A percentile compares a stretch with the other conserved stretches of the same genome.
Evolutionary conservation across 2,329 filamentous ascomycete genomes (phyloP).

Genomic region (Trichoderma guizhouense): DNA sequence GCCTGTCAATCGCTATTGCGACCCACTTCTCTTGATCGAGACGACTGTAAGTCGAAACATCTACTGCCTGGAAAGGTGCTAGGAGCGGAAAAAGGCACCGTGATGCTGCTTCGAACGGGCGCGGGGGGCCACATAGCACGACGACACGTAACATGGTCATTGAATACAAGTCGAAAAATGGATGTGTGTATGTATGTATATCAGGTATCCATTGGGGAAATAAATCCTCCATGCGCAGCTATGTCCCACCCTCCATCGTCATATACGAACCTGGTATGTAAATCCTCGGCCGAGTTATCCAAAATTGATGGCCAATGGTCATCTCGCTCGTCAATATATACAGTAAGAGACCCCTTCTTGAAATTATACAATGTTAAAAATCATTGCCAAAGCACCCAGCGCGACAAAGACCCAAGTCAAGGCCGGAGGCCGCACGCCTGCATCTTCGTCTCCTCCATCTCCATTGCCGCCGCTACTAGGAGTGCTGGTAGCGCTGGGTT

Average conservation of each 20-base stretch:
- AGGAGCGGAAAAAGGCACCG: neutral
- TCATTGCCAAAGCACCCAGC: slow-evolving; percentile 1
- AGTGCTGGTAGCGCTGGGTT: neutral
- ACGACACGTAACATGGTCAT: neutral
- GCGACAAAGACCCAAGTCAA: slow-evolving; percentile 4
- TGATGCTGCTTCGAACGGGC: neutral
- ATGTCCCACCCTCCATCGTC: neutral
- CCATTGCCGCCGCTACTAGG: neutral
- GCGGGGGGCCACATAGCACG: neutral
- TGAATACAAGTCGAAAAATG: neutral
- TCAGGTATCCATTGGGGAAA: neutral
- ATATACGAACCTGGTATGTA: neutral
- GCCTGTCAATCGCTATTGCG: neutral
- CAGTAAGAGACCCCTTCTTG: neutral
- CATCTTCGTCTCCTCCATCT: slow-evolving; percentile 16
- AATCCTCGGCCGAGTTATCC: neutral
- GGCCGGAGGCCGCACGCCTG: slow-evolving; percentile 5
- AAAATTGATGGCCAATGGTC: neutral
- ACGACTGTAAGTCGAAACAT: neutral
- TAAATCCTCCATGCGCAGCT: neutral
- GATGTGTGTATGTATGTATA: neutral
- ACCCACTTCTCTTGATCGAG: neutral
- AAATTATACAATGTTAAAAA: slow-evolving; percentile 1
- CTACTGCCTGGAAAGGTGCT: neutral
- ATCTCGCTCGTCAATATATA: neutral